Percentiles rank a stretch among this genome's conserved stretches.
Evolutionary conservation across 2,329 filamentous ascomycete species (phyloP).

Genomic region (Hypoxylon sp.): DNA sequence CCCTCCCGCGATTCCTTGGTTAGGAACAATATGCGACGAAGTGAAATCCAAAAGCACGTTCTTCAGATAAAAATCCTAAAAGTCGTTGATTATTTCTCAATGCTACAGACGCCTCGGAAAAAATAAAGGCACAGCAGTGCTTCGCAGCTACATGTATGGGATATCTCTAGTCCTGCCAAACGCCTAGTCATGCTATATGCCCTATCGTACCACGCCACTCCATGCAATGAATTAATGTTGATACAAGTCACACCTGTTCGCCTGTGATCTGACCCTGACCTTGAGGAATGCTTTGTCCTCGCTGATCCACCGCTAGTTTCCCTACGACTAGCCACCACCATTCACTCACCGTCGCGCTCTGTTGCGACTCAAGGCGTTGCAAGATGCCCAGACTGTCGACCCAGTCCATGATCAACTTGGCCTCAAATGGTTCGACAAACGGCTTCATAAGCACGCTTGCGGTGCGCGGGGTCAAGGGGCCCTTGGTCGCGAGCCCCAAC

Average conservation of each 20-base stretch:
- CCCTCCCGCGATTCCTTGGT: neutral
- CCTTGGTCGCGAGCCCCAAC: slow-evolving; percentile 73
- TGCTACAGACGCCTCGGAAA: neutral
- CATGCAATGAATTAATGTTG: slow-evolving; percentile 7
- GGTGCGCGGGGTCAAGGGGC: slow-evolving; percentile 67
- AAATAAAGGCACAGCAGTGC: slow-evolving; percentile 2
- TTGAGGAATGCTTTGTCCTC: slow-evolving; percentile 29
- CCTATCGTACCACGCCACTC: slow-evolving; percentile 1
- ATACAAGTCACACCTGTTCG: slow-evolving; percentile 3
- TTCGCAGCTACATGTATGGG: slow-evolving; percentile 17
- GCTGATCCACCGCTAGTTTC: slow-evolving; percentile 47
- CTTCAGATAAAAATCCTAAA: neutral
- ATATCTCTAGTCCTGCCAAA: slow-evolving; percentile 23
- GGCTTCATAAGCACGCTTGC: slow-evolving; percentile 70
- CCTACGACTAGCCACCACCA: slow-evolving; percentile 78
- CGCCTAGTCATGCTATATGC: slow-evolving; percentile 27
- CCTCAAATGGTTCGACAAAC: slow-evolving; percentile 74
- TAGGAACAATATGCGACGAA: neutral
- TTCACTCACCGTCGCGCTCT: slow-evolving; percentile 66
- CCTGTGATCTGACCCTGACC: neutral
- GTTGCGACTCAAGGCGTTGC: slow-evolving; percentile 57
- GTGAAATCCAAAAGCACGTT: neutral
- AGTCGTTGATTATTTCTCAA: slow-evolving; percentile 9
- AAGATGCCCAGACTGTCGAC: slow-evolving; percentile 68
- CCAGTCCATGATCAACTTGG: slow-evolving; percentile 72